Evolutionary conservation across 257 asterid species (phyloP).

Genomic region (Jasminum sambac): DNA sequence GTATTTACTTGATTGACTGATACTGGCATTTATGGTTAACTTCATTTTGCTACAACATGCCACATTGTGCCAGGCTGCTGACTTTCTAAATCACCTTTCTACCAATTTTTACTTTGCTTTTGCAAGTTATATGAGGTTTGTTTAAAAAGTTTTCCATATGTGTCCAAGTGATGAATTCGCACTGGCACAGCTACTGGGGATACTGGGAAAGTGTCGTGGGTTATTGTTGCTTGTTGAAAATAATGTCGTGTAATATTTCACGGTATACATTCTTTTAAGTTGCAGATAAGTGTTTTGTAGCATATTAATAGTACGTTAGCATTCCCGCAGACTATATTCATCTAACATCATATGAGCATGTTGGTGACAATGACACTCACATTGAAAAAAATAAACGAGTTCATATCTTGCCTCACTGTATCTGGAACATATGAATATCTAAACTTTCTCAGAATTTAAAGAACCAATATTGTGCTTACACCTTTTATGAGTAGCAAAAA

Average conservation of each 20-base stretch:
- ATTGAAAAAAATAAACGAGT: background rate
- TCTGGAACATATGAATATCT: background rate
- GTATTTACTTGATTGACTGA: conserved; percentile 48
- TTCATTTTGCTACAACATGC: background rate
- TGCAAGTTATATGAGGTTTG: conserved; percentile 7
- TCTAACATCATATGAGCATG: background rate
- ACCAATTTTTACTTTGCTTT: conserved; percentile 5
- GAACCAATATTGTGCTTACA: background rate
- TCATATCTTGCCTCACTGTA: background rate
- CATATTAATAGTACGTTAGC: background rate
- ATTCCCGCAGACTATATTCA: background rate
- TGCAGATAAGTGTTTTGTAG: background rate
- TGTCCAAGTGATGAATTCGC: conserved; percentile 21
- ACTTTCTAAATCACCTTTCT: background rate
- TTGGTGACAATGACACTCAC: background rate
- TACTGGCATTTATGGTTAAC: background rate
- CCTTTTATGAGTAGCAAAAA: background rate
- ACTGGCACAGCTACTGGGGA: conserved; percentile 10
- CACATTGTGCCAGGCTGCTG: conserved; percentile 17
- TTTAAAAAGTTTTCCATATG: conserved; percentile 2
- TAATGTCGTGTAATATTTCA: background rate
- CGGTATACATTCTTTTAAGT: background rate
- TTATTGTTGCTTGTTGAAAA: background rate
- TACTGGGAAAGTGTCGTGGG: conserved; percentile 6
- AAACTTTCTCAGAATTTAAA: background rate